Conservation (phyloP, 805 yeast genomes). For the Candida piceae region DNA sequence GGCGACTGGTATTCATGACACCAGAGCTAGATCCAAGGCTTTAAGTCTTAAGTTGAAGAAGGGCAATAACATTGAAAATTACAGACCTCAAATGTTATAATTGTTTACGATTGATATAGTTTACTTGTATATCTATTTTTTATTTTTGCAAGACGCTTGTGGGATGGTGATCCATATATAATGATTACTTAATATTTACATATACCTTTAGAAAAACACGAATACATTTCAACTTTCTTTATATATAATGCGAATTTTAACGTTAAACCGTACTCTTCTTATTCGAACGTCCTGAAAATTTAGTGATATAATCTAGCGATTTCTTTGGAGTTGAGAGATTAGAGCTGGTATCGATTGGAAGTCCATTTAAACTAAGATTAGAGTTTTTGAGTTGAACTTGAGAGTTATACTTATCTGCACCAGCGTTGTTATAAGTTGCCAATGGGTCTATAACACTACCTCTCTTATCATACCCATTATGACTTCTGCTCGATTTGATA, state of each 20-base stretch:
- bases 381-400: conserved; percentile 12
- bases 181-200: no score
- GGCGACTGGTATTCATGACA: conserved; percentile 27
- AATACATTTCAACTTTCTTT: no score
- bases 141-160: no score
- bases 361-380: conserved; percentile 2
- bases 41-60: conserved; percentile 50
- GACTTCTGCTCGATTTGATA: conserved; percentile 7
- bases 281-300: conserved; percentile 19
- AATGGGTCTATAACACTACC: not conserved
- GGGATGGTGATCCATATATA: no score
- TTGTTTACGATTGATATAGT: not conserved
- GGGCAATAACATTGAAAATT: conserved; percentile 73
- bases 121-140: not conserved
- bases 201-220: no score
- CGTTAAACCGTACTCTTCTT: conserved; percentile 12
- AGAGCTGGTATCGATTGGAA: conserved; percentile 16
- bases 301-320: conserved; percentile 19
- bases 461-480: not conserved
- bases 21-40: conserved; percentile 24
- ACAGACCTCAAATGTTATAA: conserved; percentile 45
- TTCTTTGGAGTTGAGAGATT: conserved; percentile 15
- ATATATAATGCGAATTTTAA: no score
- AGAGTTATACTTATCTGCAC: conserved; percentile 9
- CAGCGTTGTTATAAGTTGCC: not conserved